Evolutionary conservation across 768 basidiomycete species (phyloP), one percentile per base, ranked within the genome.

Genomic region (Xerocomus spinulosus): DNA sequence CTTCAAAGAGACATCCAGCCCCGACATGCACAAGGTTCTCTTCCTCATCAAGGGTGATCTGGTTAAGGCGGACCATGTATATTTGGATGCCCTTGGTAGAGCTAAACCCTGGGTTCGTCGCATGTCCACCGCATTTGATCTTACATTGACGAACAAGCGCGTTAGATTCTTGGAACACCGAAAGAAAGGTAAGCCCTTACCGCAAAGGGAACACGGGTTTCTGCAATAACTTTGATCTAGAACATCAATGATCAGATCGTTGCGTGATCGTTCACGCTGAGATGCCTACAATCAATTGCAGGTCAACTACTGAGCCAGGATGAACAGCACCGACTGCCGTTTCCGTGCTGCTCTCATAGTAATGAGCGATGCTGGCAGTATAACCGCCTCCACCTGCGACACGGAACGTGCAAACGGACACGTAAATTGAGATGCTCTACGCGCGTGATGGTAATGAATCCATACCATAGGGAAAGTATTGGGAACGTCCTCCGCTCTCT

Each of bases 121-220:
- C 46, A 44, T 70, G 69, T 4, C 68, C 68, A 18, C 69, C 68
- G 1, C 60, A 57, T 50, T 70, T 69, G 43, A 69, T 39, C 67
- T 68, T 38, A 18, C 23, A 40, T 35, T 12, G 9, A 24, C 5
- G n/a, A 23, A 9, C 6, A 18, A 3, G 3, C 5, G 3, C 5
- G 21, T 36, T 23, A n/a, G 13, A 20, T 15, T 42, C 1, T 1
- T 13, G 26, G 2, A 8, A 7, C 13, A n/a, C 21, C 14, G 17
- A 33, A 4, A 1, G 26, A 20, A 32, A 5, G 9, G 10, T 1
- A 17, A 36, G 18, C 18, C 6, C 56, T 25, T 30, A 55, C 57
- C 9, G 52, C 56, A 20, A 58, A 58, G 10, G 44, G 24, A 44
- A 49, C 47, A 25, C 18, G 33, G 34, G 47, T 29, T 2, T 51